Evolutionary conservation across 2,329 filamentous ascomycete species (phyloP), one percentile per base, ranked within the genome.

Genomic region (Nemania serpens): DNA sequence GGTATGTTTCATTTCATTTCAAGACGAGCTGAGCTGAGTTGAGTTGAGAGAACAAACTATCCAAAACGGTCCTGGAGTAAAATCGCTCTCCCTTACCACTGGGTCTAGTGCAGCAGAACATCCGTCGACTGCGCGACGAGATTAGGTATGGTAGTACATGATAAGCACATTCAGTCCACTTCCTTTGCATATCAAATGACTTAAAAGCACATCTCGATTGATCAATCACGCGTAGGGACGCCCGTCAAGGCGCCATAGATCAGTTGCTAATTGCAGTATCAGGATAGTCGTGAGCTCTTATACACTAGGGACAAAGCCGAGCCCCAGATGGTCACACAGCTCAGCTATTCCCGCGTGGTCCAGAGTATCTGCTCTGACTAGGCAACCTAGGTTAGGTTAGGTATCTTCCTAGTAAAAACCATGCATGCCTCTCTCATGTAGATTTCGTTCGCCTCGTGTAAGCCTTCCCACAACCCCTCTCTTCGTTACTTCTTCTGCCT

Each of bases 401-500:
- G 9, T 33, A 37, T 11, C 34, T 39, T 20, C 41, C 22, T 34
- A 41, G 50, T 48, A 10, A 53, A 36, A 52, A n/a, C 13, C 15
- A 46, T 51, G 47, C 15, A 46, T 51, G 47, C 17, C 41, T 15
- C 13, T 37, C 12, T 13, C 22, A 20, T 10, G 20, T 45, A n/a
- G n/a, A 18, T 17, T 3, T 7, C 12, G 41, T 13, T 10, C 10
- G 17, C 29, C 1, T 6, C 52, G 15, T 36, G 34, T 6, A 7
- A 18, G 5, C 25, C 33, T 11, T 6, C 18, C 12, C 2, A 36
- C 42, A 13, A 33, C 18, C 7, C 20, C 18, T 18, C 42, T 12
- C 2, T 29, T 11, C 42, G 17, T 64, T 34, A 59, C 36, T 85
- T 86, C 77, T 84, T 86, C 67, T 82, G 81, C 62, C 83, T 78